These are phyloP conservation scores for Boletus austroedulis DNA, from an alignment of 1,284 basidiomycete species.

Conservation along the genomic window DNA sequence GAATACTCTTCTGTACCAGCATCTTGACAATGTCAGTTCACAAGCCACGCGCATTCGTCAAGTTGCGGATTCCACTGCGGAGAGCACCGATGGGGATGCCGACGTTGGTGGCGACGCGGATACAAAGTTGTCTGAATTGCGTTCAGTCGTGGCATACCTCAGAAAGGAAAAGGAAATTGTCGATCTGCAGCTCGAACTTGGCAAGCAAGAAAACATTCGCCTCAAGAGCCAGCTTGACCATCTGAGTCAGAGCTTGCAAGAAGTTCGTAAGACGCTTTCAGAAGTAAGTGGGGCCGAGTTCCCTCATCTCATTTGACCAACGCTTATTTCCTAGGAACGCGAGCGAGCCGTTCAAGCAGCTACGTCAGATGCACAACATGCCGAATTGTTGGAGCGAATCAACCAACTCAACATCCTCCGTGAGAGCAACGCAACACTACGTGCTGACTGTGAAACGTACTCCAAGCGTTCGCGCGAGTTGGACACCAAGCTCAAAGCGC, in stretches of 20 bases:
- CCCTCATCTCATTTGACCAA: background rate
- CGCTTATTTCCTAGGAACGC: conserved; percentile 59
- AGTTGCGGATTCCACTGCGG: conserved; percentile 53
- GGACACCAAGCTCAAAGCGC: conserved; percentile 58
- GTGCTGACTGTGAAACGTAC: conserved; percentile 70
- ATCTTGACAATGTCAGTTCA: conserved; percentile 81
- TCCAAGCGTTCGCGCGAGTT: conserved; percentile 64
- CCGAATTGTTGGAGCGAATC: conserved; percentile 84
- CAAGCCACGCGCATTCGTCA: conserved; percentile 78
- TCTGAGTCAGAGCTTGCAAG: conserved; percentile 65
- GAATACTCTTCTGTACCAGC: conserved; percentile 77
- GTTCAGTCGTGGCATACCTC: conserved; percentile 78
- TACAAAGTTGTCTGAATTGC: conserved; percentile 67
- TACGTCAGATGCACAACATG: conserved; percentile 76
- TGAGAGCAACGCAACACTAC: conserved; percentile 84
- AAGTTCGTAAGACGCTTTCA: conserved; percentile 62
- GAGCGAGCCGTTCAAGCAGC: conserved; percentile 68
- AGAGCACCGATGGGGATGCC: conserved; percentile 40
- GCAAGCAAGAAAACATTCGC: conserved; percentile 80
- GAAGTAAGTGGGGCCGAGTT: conserved; percentile 43
- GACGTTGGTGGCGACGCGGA: conserved; percentile 52
- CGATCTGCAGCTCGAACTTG: conserved; percentile 82
- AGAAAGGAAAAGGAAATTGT: conserved; percentile 90
- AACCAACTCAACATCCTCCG: conserved; percentile 84
- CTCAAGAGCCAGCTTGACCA: conserved; percentile 77